A percentile compares a stretch with the other conserved stretches of the same genome.
phyloP scores from a whole-genome alignment of 2,329 filamentous ascomycete genomes.

The Phaeosphaeria sp. region DNA sequence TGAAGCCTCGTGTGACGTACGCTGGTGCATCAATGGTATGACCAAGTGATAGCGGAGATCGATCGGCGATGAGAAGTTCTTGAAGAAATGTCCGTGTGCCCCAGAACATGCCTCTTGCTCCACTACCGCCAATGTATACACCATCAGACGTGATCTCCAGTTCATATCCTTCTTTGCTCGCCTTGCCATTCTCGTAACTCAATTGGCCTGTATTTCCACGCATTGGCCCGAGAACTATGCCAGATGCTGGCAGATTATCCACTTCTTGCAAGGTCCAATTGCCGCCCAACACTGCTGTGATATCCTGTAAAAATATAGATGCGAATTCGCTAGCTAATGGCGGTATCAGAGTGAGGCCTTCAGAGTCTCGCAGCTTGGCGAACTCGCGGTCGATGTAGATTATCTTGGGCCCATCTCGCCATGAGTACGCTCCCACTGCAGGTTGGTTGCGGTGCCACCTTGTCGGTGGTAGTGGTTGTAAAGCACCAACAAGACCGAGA shows the following conservation, averaged over 20 bases:
- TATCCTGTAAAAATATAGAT: constrained; percentile 54
- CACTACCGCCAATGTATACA: constrained; percentile 51
- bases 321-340: constrained; percentile 59
- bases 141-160: constrained; percentile 46
- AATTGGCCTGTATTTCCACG: constrained; percentile 35
- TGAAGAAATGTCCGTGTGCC: constrained; percentile 56
- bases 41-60: constrained; percentile 35
- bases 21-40: constrained; percentile 50
- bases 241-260: constrained; percentile 43
- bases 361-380: constrained; percentile 49
- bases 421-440: constrained; percentile 28
- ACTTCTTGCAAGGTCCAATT: constrained; percentile 53
- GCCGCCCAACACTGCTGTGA: constrained; percentile 49
- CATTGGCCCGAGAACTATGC: constrained; percentile 54
- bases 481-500: constrained; percentile 31
- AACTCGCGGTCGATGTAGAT: constrained; percentile 54
- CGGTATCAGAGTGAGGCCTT: constrained; percentile 60
- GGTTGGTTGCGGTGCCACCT: constrained; percentile 26
- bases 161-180: constrained; percentile 60
- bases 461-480: constrained; percentile 51
- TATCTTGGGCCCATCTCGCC: constrained; percentile 26
- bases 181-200: constrained; percentile 55
- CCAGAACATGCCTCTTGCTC: constrained; percentile 57
- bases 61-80: constrained; percentile 47
- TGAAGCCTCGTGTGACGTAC: constrained; percentile 54